A percentile compares a stretch with the other conserved stretches of the same genome.
Conservation (phyloP, 2,329 filamentous ascomycete genomes). For the Penicillium sp. region DNA sequence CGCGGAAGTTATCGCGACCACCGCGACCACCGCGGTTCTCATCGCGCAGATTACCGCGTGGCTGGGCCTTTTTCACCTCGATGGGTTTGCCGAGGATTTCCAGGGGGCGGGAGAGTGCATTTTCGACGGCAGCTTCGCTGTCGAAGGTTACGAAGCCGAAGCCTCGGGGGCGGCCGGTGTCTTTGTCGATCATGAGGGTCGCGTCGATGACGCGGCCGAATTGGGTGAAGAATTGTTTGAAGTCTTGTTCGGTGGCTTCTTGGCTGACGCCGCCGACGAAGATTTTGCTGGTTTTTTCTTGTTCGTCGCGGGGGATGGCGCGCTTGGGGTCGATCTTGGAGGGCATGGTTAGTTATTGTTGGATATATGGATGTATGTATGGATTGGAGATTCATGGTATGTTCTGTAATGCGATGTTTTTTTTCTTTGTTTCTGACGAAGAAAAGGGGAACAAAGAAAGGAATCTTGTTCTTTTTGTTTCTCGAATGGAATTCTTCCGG, state of each 20-base stretch:
- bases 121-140: conserved; percentile 91
- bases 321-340: conserved; percentile 93
- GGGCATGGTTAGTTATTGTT: neutral
- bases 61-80: conserved; percentile 97
- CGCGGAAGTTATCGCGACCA: conserved; percentile 49
- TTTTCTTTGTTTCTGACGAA: too few species aligned
- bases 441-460: too few species aligned
- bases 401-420: too few species aligned
- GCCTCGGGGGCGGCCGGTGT: conserved; percentile 92
- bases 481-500: neutral
- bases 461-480: neutral
- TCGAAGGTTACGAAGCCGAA: conserved; percentile 99
- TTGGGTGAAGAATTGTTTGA: conserved; percentile 94
- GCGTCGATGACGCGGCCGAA: conserved; percentile 97
- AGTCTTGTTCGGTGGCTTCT: conserved; percentile 94
- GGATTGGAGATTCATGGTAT: neutral
- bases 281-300: conserved; percentile 98
- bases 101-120: conserved; percentile 80
- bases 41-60: conserved; percentile 89
- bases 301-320: conserved; percentile 94
- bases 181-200: conserved; percentile 99
- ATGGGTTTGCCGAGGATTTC: conserved; percentile 96
- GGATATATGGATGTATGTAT: neutral
- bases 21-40: conserved; percentile 73
- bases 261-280: conserved; percentile 98